Base-by-base conservation (phyloP, 257 asterid genomes). In the Orobanche coerulescens region DNA sequence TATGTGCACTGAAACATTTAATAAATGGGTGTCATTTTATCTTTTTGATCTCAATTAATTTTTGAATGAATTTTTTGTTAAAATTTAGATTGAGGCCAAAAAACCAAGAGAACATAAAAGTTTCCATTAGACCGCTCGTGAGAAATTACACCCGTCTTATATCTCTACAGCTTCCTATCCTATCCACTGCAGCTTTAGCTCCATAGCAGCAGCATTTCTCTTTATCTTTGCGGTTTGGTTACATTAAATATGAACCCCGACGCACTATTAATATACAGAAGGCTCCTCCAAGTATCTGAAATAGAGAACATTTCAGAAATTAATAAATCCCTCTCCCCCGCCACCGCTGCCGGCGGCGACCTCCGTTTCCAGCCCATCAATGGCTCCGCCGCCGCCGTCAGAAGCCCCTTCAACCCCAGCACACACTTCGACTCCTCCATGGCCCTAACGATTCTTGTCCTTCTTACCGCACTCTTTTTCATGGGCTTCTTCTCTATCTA, bases 381-480 rank as follows among this genome's bases (percentile, higher is more conserved):
- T 22, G 42, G 10, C 64, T 44, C 71, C 2, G 49, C 77, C 43
- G 28, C 76, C 18, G 26, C 61, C n/a, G 1, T 22, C 2, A 44
- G 22, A 2, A 56, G 37, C 18, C 67, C 62, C 25, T 42, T 39
- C 44, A 61, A 10, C 15, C 67, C 76, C 4, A 20, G 50, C 33
- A 4, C 76, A 0, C 71, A 79, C 1, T 23, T 85, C 25, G 86
- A 83, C 59, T 71, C 92, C 11, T 85, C 88, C 53, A 73, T 85
- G 79, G 78, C 79, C 13, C 47, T 88, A 13, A 79, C 87, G 0
- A 65, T 79, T 1, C 30, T 85, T 13, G 78, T 88, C 70, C 81
- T 88, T 19, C 71, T 85, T 50, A 68, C 82, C 6, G 87, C 79
- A 19, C 78, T 85, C 33, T 78, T 88, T 68, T 83, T 81, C 87